These are phyloP conservation scores for Talaromyces islandicus DNA, from an alignment of 2,329 filamentous ascomycete species.

Conservation along the genomic window DNA sequence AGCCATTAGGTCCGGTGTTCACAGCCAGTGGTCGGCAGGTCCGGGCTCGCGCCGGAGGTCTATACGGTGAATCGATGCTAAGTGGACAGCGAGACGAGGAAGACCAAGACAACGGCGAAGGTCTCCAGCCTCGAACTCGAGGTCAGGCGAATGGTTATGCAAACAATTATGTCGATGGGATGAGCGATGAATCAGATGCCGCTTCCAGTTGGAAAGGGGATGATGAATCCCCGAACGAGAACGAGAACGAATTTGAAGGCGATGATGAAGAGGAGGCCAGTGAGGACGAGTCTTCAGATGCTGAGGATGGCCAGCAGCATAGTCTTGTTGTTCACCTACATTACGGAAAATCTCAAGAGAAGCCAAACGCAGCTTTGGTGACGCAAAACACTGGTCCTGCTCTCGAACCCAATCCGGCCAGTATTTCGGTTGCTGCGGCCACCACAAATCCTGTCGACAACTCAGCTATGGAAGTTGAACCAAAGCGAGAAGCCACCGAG, in stretches of 20 bases:
- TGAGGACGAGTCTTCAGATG: conserved; percentile 35
- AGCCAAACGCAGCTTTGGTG: conserved; percentile 10
- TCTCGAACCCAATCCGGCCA: neutral
- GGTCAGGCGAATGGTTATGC: conserved; percentile 33
- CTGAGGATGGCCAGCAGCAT: conserved; percentile 42
- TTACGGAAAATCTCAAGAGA: conserved; percentile 30
- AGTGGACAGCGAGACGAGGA: conserved; percentile 46
- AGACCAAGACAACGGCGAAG: conserved; percentile 35
- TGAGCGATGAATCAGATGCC: conserved; percentile 60
- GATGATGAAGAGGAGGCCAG: conserved; percentile 36
- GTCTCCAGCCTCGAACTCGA: conserved; percentile 32
- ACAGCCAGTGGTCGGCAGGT: conserved; percentile 88
- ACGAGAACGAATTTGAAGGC: conserved; percentile 52
- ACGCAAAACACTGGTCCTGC: neutral
- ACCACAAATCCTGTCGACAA: conserved; percentile 1
- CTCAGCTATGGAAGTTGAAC: neutral
- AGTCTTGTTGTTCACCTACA: conserved; percentile 71
- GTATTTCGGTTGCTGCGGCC: conserved; percentile 3
- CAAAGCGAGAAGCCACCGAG: neutral
- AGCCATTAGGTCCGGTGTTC: conserved; percentile 57
- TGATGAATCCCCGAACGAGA: conserved; percentile 65
- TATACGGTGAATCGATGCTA: conserved; percentile 51
- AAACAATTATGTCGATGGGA: conserved; percentile 57
- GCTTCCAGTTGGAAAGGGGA: conserved; percentile 59
- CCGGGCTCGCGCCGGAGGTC: conserved; percentile 46